phyloP scores from a whole-genome alignment of 441 rosid species.

The Euphorbia schlechtendalii region DNA sequence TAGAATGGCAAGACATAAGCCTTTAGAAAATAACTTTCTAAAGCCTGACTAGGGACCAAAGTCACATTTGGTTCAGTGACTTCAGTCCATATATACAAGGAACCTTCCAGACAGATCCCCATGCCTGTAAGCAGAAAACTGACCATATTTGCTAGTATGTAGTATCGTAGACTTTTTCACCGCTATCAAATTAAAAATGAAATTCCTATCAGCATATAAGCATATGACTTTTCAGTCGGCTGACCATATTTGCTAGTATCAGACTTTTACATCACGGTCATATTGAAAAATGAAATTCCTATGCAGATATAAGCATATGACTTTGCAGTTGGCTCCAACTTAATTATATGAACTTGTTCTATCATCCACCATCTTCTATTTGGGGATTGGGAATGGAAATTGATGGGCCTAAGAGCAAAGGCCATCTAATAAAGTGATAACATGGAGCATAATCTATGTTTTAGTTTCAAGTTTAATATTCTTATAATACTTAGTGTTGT shows the following conservation, averaged over 20 bases:
- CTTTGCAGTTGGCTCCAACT: not conserved
- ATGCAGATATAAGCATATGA: not conserved
- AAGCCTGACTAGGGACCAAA: not conserved
- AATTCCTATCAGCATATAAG: conserved; percentile 2
- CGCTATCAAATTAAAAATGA: not conserved
- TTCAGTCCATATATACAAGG: no score
- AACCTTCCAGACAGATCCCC: not conserved
- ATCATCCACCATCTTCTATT: not conserved
- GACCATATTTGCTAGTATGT: not conserved
- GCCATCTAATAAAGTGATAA: not conserved
- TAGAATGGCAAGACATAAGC: not conserved
- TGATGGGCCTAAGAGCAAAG: not conserved
- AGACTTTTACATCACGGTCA: not conserved
- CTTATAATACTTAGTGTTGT: not conserved
- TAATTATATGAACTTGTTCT: not conserved
- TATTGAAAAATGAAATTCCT: not conserved
- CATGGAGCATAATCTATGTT: not conserved
- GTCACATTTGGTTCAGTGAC: not conserved
- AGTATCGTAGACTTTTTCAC: not conserved
- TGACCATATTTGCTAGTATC: not conserved
- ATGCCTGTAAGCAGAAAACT: not conserved
- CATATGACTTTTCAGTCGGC: not conserved
- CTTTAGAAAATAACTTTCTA: not conserved
- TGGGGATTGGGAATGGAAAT: not conserved
- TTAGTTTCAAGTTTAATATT: not conserved